Conservation (phyloP, 2,329 filamentous ascomycete species). For the Neofusicoccum laricinum region DNA sequence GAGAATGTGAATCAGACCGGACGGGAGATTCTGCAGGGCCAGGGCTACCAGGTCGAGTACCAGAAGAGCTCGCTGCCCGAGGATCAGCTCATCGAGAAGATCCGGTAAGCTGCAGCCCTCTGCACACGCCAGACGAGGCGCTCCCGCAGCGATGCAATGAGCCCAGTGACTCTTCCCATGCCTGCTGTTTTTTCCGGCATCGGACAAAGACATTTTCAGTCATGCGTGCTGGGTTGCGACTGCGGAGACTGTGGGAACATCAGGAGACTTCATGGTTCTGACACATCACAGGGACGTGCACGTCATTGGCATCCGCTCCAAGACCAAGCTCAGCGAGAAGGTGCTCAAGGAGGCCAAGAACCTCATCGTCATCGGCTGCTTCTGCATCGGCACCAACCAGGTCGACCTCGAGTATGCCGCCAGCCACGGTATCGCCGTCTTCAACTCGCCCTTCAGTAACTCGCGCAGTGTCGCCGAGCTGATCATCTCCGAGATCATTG, state of each 20-base stretch:
- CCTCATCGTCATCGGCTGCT: conserved; percentile 92
- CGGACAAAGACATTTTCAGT: conserved; percentile 1
- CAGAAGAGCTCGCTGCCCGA: conserved; percentile 87
- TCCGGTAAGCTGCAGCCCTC: conserved; percentile 55
- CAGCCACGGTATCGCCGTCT: conserved; percentile 85
- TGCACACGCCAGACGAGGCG: background rate
- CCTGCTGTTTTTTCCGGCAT: background rate
- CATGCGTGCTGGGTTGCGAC: background rate
- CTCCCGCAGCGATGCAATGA: background rate
- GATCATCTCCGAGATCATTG: conserved; percentile 91
- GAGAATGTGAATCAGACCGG: conserved; percentile 96
- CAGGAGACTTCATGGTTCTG: conserved; percentile 9
- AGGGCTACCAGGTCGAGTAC: conserved; percentile 95
- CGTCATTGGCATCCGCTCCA: conserved; percentile 96
- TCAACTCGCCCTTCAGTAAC: conserved; percentile 99
- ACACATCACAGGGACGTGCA: conserved; percentile 70
- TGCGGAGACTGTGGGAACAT: conserved; percentile 5
- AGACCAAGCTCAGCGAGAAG: conserved; percentile 86
- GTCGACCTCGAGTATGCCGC: conserved; percentile 84
- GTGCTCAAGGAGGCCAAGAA: conserved; percentile 89
- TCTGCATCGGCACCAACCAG: conserved; percentile 98
- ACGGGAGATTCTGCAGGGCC: conserved; percentile 72
- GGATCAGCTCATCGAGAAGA: conserved; percentile 94
- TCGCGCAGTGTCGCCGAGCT: conserved; percentile 95
- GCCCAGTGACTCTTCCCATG: background rate